phyloP scores from a whole-genome alignment of 768 basidiomycete genomes.

The Naematelia encephala region DNA sequence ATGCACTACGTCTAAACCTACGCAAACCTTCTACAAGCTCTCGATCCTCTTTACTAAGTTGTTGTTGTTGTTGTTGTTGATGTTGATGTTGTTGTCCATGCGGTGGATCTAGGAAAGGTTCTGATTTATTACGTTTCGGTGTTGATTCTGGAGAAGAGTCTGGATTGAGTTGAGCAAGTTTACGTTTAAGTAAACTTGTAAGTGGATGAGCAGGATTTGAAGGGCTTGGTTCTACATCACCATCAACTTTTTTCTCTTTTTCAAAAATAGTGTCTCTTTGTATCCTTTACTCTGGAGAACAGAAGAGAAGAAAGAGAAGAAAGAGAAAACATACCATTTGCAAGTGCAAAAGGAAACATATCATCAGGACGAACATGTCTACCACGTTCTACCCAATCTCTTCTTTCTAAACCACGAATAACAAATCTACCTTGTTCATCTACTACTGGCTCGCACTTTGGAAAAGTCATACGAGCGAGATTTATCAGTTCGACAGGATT shows the following conservation, averaged over 20 bases:
- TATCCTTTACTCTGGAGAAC: too few species aligned
- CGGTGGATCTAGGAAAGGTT: background rate
- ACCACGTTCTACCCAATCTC: slow-evolving; percentile 30
- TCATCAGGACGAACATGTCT: slow-evolving; percentile 9
- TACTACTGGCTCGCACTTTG: slow-evolving; percentile 31
- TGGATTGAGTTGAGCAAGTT: background rate
- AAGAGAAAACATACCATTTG: slow-evolving; percentile 6
- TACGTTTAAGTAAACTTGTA: background rate
- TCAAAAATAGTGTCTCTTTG: too few species aligned
- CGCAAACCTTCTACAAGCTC: slow-evolving; percentile 38
- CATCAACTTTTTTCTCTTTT: background rate
- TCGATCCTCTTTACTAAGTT: slow-evolving; percentile 21
- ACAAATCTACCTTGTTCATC: slow-evolving; percentile 37
- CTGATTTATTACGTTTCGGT: background rate
- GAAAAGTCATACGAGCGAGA: slow-evolving; percentile 38
- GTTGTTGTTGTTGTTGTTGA: background rate
- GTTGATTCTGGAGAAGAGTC: background rate
- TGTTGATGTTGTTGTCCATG: background rate
- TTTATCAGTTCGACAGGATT: slow-evolving; percentile 43
- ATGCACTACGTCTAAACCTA: slow-evolving; percentile 32
- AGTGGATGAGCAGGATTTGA: background rate
- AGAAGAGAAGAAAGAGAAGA: too few species aligned
- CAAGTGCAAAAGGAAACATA: slow-evolving; percentile 40
- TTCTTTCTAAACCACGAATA: slow-evolving; percentile 30
- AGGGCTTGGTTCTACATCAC: background rate